Base-by-base conservation (phyloP, 192 early-diverging fungal species). In the Coemansia furcata region DNA sequence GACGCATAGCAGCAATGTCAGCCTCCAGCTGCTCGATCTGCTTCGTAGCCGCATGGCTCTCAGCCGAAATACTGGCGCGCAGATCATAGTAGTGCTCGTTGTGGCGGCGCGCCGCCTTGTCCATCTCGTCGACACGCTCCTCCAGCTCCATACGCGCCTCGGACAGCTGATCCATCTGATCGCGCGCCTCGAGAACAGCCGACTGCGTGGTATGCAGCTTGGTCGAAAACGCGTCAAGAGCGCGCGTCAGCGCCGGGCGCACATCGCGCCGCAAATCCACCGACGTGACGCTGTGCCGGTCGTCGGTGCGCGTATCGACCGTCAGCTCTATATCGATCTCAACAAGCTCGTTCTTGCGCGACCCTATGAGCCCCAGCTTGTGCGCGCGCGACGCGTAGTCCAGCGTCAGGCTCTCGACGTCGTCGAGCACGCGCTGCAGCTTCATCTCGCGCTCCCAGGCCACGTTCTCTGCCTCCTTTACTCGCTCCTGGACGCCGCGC, bases 361-460 rank as follows among this genome's bases (percentile, higher is more conserved):
- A 49, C 43, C 80, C 80, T 29, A 83, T 63, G 21, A 84, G 62
- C 46, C 82, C 82, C 8, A 84, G 74, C 57, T 74, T 76, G 58
- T 76, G 71, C 8, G 82, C 77, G 60, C 73, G 72, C n/a, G 73
- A 68, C 8, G 70, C 32, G 35, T 84, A 84, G n/a, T 84, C 82
- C 50, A 79, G 82, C 0, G 49, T 64, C 58, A 73, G 44, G 15
- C 39, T 70, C 55, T 84, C 82, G 17, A 91, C 86, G 63, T 84
- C 72, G 63, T 90, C 89, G 60, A 90, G 86, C 33, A 78, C 80
- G 44, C 88, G 89, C 77, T 91, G 89, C 38, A 88, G 65, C 39
- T 83, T 74, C 62, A 93, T 89, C 69, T 90, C 90, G 60, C 80
- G 82, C 50, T 90, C 85, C 89, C 88, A 91, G 40, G 87, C 72